phyloP scores from a whole-genome alignment of 176 grass and related monocot genomes.

The Poa pratensis region DNA sequence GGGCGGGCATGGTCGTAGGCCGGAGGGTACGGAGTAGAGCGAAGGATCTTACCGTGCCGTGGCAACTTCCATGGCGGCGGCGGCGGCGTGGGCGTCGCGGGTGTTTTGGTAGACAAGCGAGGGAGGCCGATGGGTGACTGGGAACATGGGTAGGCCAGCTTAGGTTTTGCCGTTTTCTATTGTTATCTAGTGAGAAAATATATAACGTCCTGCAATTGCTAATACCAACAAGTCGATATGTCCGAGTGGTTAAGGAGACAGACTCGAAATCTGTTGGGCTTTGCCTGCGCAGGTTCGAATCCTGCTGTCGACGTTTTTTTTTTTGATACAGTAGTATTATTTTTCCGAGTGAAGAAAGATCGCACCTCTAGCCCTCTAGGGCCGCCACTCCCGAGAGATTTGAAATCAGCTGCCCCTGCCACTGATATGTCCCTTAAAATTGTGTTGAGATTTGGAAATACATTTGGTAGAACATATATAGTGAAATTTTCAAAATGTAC shows the following conservation, averaged over 20 bases:
- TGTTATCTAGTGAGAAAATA: rapidly evolving
- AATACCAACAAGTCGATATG: constrained; percentile 36
- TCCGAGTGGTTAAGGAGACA: constrained; percentile 99
- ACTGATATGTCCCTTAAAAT: no score
- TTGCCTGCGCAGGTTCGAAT: constrained; percentile 70
- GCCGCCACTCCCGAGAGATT: no score
- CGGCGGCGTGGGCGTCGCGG: constrained; percentile 32
- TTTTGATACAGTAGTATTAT: no score
- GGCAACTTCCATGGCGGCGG: constrained; percentile 47
- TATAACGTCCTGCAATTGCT: no score
- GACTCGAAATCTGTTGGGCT: constrained; percentile 71
- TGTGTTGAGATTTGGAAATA: no score
- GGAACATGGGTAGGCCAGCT: background rate
- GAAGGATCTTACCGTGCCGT: constrained; percentile 44
- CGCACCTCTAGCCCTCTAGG: no score
- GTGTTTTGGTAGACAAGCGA: constrained; percentile 36
- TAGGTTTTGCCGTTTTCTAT: background rate
- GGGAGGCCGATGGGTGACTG: constrained; percentile 2
- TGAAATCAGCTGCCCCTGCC: no score
- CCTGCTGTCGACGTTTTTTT: constrained; percentile 32
- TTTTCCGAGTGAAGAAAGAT: no score
- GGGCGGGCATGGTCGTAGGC: background rate
- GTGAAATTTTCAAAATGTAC: no score
- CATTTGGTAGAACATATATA: no score
- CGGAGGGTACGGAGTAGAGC: background rate